These are phyloP conservation scores for Maudiozyma turicensis DNA, from an alignment of 805 yeast genomes.

Conservation along the genomic window DNA sequence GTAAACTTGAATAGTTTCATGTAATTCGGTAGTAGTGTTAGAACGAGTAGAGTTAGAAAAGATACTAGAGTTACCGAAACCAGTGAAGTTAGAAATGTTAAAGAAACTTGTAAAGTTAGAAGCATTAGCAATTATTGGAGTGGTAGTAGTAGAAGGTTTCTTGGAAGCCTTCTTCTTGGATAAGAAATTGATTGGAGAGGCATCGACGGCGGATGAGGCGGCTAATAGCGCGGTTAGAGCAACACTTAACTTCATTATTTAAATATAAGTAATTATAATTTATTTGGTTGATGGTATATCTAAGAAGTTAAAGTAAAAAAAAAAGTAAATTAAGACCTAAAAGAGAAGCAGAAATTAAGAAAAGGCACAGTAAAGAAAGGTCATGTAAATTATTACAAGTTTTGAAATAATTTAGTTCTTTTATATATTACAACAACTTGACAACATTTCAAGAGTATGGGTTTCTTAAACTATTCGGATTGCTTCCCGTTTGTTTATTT, in stretches of 20 bases:
- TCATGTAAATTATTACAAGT: no score
- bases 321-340: no score
- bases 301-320: no score
- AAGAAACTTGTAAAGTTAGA: not conserved
- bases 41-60: slow-evolving; percentile 1
- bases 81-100: not conserved
- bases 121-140: not conserved
- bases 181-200: slow-evolving; percentile 9
- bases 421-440: no score
- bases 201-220: slow-evolving; percentile 10
- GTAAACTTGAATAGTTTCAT: slow-evolving; percentile 12
- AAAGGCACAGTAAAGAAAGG: no score
- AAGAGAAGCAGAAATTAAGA: no score
- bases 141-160: not conserved
- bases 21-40: slow-evolving; percentile 1
- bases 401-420: no score
- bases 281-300: not conserved
- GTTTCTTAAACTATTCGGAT: no score
- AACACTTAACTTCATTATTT: slow-evolving; percentile 8
- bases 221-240: slow-evolving; percentile 10
- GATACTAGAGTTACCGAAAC: slow-evolving; percentile 1
- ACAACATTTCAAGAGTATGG: no score
- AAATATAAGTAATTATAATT: not conserved
- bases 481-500: no score
- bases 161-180: not conserved